phyloP scores from a whole-genome alignment of 2,329 filamentous ascomycete genomes.

The Botryosphaeria dothidea region DNA sequence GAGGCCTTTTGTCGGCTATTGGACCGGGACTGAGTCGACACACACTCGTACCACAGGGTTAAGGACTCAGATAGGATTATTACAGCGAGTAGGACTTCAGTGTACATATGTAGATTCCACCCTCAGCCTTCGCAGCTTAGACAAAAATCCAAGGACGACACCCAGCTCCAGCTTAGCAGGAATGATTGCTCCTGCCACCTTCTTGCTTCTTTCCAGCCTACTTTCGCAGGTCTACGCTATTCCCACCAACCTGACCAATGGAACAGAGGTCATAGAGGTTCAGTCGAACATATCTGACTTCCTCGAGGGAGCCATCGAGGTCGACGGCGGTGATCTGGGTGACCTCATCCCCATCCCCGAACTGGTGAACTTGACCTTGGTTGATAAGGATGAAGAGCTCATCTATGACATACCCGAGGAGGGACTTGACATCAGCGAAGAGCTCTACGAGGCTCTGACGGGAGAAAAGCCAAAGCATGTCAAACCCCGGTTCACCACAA shows the following conservation, averaged over 20 bases:
- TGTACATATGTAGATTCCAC: too few species aligned
- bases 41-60: too few species aligned
- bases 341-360: background rate
- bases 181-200: background rate
- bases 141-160: background rate
- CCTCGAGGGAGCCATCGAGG: background rate
- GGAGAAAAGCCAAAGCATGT: background rate
- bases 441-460: background rate
- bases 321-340: background rate
- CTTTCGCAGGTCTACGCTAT: background rate
- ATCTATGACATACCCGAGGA: background rate
- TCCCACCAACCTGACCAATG: background rate
- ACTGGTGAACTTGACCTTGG: background rate
- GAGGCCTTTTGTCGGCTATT: too few species aligned
- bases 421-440: background rate
- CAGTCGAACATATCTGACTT: background rate
- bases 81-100: too few species aligned
- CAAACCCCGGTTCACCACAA: background rate
- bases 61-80: too few species aligned
- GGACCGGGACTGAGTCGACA: too few species aligned
- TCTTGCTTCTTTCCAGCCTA: background rate
- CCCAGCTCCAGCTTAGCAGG: background rate
- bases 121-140: background rate
- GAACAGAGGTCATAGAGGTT: background rate
- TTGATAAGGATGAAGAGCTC: background rate